Evolutionary conservation across 257 asterid species (phyloP), one percentile per base, ranked within the genome.

Genomic region (Solanum acaule): DNA sequence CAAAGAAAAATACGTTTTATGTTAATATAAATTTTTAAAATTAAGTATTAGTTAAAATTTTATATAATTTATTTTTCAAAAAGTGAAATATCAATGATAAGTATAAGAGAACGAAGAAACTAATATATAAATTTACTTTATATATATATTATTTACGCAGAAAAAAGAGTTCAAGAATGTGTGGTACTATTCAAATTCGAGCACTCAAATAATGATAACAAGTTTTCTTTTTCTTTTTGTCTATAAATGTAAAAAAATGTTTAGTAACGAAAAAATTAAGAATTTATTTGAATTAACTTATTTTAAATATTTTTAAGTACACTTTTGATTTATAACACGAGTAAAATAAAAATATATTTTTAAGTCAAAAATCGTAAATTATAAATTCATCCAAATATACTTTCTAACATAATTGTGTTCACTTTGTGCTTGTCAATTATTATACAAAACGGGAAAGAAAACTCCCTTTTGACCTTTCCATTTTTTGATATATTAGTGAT

Each of bases 201-300:
- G 76, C 92, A 90, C 16, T 52, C 91, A 87, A 90, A 92, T 90
- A 86, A 68, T 90, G 91, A 71, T 88, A 86, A 6, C 9, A 16
- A 16, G 63, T 6, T 49, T 44, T 44, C 6, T 49, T 15, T 44
- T 44, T 44, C 16, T 49, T 49, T 49, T 49, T 1, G 9, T 16
- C 61, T 49, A 49, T 16, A 6, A 49, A 52, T 52, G 10, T 52
- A 16, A 16, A 52, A 16, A 16, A 52, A 52, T 16, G 63, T 52
- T 52, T 16, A 52, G 22, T 46, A 52, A 52, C 8, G 9, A 52
- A 49, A 52, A 52, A 16, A 52, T 0, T 16, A 16, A 6, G 63
- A 16, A 6, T 52, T 16, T 52, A 6, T 52, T 52, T 15, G 22
- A 16, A 52, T 52, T 52, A 15, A 16, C 10, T 52, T 15, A 15